Conservation (phyloP, 2,329 filamentous ascomycete genomes). For the Xylogone sp. region DNA sequence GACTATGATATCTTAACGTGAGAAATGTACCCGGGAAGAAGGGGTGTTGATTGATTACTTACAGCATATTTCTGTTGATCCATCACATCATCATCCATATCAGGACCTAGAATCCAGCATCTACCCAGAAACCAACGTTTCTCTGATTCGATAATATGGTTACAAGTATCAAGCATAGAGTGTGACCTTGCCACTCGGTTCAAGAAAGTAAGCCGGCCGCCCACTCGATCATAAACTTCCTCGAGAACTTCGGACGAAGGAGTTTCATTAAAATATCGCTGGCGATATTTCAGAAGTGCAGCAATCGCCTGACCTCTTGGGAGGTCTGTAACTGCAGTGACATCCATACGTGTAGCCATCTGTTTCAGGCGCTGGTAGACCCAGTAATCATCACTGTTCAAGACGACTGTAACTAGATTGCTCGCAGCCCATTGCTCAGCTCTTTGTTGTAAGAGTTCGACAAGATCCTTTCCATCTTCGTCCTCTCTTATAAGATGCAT, state of each 20-base stretch:
- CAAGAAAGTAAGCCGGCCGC: conserved; percentile 83
- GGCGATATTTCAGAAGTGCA: conserved; percentile 77
- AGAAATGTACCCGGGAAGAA: neutral
- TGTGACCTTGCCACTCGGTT: conserved; percentile 83
- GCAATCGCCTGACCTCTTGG: conserved; percentile 72
- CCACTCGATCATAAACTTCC: conserved; percentile 80
- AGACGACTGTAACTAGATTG: conserved; percentile 84
- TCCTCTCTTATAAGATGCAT: conserved; percentile 89
- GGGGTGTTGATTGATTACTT: conserved; percentile 34
- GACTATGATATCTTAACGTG: conserved; percentile 45
- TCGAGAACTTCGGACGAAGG: conserved; percentile 56
- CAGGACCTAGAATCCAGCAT: conserved; percentile 70
- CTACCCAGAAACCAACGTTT: conserved; percentile 79
- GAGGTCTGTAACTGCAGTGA: conserved; percentile 81
- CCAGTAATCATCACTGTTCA: conserved; percentile 98
- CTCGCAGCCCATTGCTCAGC: conserved; percentile 95
- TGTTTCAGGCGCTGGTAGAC: conserved; percentile 93
- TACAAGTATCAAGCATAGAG: conserved; percentile 76
- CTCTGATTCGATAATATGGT: conserved; percentile 66
- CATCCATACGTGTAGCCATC: conserved; percentile 90
- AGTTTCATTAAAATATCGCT: conserved; percentile 67
- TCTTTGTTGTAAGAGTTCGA: conserved; percentile 91
- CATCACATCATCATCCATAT: conserved; percentile 97
- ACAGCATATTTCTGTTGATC: conserved; percentile 95
- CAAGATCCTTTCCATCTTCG: conserved; percentile 85